Percentiles rank a stretch among this genome's conserved stretches.
Evolutionary conservation across 1,139 yeast species (phyloP).

Genomic region (Kodamaea plutei): DNA sequence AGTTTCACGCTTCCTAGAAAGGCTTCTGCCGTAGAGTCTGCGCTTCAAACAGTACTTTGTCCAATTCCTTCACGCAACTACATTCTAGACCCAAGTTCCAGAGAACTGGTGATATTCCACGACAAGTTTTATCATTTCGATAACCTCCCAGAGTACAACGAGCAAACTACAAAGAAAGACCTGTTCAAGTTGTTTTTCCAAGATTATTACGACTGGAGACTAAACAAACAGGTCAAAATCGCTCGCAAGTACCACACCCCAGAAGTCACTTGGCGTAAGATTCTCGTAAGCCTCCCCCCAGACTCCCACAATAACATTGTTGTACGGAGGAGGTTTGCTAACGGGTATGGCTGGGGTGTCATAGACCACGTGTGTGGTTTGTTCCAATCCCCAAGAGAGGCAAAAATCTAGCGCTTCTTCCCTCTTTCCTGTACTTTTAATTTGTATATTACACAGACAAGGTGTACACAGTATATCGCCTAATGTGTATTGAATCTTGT

Average conservation of each 20-base stretch:
- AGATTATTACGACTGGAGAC: conserved; percentile 21
- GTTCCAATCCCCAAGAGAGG: conserved; percentile 8
- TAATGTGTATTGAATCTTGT: too few species aligned
- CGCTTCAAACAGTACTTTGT: conserved; percentile 37
- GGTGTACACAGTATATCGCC: too few species aligned
- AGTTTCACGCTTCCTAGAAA: conserved; percentile 37
- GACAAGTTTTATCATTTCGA: conserved; percentile 68
- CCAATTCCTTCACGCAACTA: conserved; percentile 39
- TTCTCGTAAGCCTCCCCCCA: conserved; percentile 23
- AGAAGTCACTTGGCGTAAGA: conserved; percentile 23
- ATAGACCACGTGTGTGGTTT: conserved; percentile 21
- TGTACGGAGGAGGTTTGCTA: conserved; percentile 25
- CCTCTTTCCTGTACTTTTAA: too few species aligned
- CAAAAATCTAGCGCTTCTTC: too few species aligned
- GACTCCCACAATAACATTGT: conserved; percentile 27
- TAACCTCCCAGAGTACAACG: conserved; percentile 48
- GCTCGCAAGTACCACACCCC: conserved; percentile 24
- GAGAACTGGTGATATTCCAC: conserved; percentile 66
- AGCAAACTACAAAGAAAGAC: conserved; percentile 3
- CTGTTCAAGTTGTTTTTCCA: conserved; percentile 12
- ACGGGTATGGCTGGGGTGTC: conserved; percentile 31
- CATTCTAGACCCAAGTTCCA: conserved; percentile 33
- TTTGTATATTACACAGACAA: too few species aligned
- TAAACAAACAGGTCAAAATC: conserved; percentile 23
- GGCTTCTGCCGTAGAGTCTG: conserved; percentile 44